Base-by-base conservation (phyloP, 1,139 yeast genomes). In the Suhomyces taliae region DNA sequence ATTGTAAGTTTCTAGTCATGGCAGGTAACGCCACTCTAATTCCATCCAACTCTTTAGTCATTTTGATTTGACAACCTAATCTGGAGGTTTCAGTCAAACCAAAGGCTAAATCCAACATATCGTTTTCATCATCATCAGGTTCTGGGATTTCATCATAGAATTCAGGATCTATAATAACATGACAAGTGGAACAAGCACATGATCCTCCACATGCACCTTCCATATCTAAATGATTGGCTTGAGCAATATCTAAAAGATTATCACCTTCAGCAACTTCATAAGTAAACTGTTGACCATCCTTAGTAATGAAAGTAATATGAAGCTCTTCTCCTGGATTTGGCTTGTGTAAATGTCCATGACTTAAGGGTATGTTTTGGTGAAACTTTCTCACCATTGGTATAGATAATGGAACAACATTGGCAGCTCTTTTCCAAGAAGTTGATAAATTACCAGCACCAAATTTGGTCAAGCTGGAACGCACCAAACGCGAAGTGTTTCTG, bases 191-290 rank as follows among this genome's bases (percentile, higher is more conserved):
- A 64, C 99, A 93, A 1, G 99, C 99, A 74, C 99, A 93, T 2
- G 97, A 90, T 2, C 99, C 99, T 34, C 99, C 99, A 69, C 99
- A 93, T 0, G 99, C 99, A 40, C 99, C 96, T 65, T 93, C 99
- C 91, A 93, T 90, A 58, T 93, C 99, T 51, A 93, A 70, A 58
- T 90, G 87, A 62, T 91, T 72, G 4, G 95, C 96, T 69, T 93
- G 99, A 7, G 98, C 99, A 48, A 93, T 90, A 65, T 93, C 99
- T 64, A 93, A 72, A 40, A 93, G 62, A 41, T 91, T 85, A 62
- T 93, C 99, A 8, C 98, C 99, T 55, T 87, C 97, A 2, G 95
- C 87, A 1, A 87, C 98, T 60, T 90, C 97, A 56, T 79, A 81
- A 2, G 87, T 82, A 52, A 81, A 74, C 64, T 90, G 97, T 36